A percentile compares a stretch with the other conserved stretches of the same genome.
Conservation (phyloP, 176 grass and related monocot genomes). For the Oryza brachyantha region DNA sequence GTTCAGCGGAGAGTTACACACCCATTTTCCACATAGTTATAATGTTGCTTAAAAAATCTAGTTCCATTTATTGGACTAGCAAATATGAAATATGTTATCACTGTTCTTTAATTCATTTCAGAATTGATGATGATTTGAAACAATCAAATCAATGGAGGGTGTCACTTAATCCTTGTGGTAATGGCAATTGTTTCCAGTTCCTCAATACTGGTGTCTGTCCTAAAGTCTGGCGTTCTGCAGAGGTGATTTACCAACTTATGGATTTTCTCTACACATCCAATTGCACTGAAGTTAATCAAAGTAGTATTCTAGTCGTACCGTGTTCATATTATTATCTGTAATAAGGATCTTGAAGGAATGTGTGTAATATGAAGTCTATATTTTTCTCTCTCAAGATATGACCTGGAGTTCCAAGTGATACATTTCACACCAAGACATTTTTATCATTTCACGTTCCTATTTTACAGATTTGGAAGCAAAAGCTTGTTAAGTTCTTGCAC, state of each 20-base stretch:
- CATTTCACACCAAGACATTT: neutral
- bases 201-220: neutral
- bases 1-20: too few species aligned
- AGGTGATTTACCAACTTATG: conserved; percentile 17
- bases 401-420: neutral
- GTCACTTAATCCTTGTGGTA: neutral
- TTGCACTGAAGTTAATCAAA: neutral
- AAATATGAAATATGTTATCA: neutral
- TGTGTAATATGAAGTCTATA: conserved; percentile 3
- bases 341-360: neutral
- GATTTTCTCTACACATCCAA: neutral
- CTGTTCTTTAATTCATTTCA: neutral
- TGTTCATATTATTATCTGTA: conserved; percentile 10
- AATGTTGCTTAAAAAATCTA: too few species aligned
- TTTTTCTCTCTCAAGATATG: neutral
- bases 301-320: neutral
- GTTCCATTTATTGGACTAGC: neutral
- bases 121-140: conserved; percentile 21
- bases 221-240: neutral
- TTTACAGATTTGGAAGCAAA: neutral
- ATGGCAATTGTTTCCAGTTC: neutral
- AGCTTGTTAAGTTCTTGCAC: conserved; percentile 8
- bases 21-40: too few species aligned
- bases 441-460: neutral
- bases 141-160: neutral